Evolutionary conservation across 73 alveolate species (phyloP).

Genomic region (Breviolum minutum): DNA sequence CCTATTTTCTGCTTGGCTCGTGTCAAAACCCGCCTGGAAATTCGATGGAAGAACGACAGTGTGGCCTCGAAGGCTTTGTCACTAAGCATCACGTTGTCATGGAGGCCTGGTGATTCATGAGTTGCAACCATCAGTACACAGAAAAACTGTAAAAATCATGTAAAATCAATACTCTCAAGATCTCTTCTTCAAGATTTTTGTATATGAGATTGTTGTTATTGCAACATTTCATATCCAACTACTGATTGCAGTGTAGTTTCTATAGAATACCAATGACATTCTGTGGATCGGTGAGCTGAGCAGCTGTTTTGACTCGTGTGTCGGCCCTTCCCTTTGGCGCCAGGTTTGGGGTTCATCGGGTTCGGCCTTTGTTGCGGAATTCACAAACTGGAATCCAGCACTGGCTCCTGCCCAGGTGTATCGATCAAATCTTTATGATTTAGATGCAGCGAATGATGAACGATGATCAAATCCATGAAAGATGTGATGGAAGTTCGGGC

Average conservation of each 20-base stretch:
- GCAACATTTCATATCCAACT: no score
- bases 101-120: not conserved
- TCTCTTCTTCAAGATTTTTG: not conserved
- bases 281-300: no score
- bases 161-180: not conserved
- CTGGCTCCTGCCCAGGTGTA: slow-evolving; percentile 5
- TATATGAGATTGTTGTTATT: not conserved
- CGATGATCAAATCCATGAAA: no score
- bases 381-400: slow-evolving; percentile 14
- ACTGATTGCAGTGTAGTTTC: no score
- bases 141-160: no score
- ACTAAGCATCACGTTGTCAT: slow-evolving; percentile 1
- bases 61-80: slow-evolving; percentile 5
- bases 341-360: slow-evolving; percentile 26
- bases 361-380: not conserved
- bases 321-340: not conserved
- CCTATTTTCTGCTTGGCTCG: not conserved
- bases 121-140: no score
- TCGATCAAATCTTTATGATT: not conserved
- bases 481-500: no score
- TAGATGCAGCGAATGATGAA: no score
- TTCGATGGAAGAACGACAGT: slow-evolving; percentile 4
- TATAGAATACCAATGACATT: no score
- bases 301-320: no score
- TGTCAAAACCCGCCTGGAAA: slow-evolving; percentile 18